Conservation (phyloP, 2,329 filamentous ascomycete genomes). For the Chaetomiaceae sp. region DNA sequence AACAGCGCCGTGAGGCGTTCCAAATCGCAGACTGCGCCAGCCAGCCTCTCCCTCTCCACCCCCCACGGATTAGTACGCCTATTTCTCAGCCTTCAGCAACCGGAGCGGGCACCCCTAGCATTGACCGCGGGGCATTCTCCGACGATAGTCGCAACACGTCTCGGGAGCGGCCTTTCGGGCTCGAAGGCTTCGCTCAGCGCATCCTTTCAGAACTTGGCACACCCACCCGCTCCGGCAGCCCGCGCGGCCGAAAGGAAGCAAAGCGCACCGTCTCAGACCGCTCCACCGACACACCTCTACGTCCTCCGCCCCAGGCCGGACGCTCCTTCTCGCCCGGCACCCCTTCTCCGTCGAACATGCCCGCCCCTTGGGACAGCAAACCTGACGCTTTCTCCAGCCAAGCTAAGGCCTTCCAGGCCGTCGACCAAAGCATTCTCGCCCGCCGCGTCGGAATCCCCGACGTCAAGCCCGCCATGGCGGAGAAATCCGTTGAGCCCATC, state of each 20-base stretch:
- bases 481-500: constrained; percentile 40
- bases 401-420: constrained; percentile 56
- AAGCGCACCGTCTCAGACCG: constrained; percentile 30
- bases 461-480: constrained; percentile 15
- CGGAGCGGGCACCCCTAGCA: constrained; percentile 25
- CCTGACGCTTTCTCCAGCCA: constrained; percentile 41
- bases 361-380: constrained; percentile 6
- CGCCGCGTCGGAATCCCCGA: constrained; percentile 49
- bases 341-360: constrained; percentile 25
- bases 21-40: constrained; percentile 52
- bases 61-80: constrained; percentile 19
- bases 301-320: constrained; percentile 21
- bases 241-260: constrained; percentile 48
- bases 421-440: constrained; percentile 59
- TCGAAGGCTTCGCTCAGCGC: constrained; percentile 60
- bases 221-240: constrained; percentile 47
- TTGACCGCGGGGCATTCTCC: constrained; percentile 37
- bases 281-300: constrained; percentile 35
- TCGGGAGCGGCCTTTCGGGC: constrained; percentile 49
- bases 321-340: constrained; percentile 42
- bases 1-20: constrained; percentile 60
- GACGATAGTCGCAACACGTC: constrained; percentile 48
- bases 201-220: constrained; percentile 57
- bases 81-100: constrained; percentile 16
- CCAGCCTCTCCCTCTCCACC: constrained; percentile 29